A percentile compares a stretch with the other conserved stretches of the same genome.
These are phyloP conservation scores for Dactylellina leptospora DNA, from an alignment of 2,329 filamentous ascomycete genomes.

Conservation along the genomic window DNA sequence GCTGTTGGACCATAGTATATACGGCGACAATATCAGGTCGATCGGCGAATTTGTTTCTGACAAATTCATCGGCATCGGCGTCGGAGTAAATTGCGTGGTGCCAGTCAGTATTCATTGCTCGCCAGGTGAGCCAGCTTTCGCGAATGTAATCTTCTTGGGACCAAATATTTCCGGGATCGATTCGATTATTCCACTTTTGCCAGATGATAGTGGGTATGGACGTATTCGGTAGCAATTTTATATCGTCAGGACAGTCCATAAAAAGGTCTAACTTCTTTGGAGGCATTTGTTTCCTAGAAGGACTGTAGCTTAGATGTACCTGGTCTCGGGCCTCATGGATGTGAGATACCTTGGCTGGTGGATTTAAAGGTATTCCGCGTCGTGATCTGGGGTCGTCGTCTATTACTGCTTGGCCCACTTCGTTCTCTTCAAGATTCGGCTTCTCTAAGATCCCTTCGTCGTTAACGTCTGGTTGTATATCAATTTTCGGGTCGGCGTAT, in stretches of 20 bases:
- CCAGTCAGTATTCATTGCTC: conserved; percentile 1
- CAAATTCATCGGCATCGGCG: conserved; percentile 17
- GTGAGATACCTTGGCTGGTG: background rate
- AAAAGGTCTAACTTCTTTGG: no score
- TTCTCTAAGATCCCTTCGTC: background rate
- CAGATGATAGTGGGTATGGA: conserved; percentile 25
- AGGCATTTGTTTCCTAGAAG: no score
- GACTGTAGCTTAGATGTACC: no score
- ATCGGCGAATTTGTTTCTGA: conserved; percentile 22
- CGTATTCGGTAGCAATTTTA: conserved; percentile 5
- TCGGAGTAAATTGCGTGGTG: conserved; percentile 22
- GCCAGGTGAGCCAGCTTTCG: conserved; percentile 30
- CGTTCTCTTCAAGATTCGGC: background rate
- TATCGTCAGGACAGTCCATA: no score
- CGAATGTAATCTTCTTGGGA: conserved; percentile 19
- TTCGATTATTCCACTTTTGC: conserved; percentile 39
- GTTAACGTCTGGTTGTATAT: no score
- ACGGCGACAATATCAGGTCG: conserved; percentile 35
- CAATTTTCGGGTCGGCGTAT: no score
- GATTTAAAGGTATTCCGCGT: background rate
- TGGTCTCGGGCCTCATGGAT: background rate
- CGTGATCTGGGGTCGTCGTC: background rate
- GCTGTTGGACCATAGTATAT: conserved; percentile 19
- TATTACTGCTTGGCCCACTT: background rate
- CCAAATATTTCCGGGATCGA: conserved; percentile 24